phyloP scores from a whole-genome alignment of 495 filamentous ascomycete genomes.

The Penicillium pulvis region DNA sequence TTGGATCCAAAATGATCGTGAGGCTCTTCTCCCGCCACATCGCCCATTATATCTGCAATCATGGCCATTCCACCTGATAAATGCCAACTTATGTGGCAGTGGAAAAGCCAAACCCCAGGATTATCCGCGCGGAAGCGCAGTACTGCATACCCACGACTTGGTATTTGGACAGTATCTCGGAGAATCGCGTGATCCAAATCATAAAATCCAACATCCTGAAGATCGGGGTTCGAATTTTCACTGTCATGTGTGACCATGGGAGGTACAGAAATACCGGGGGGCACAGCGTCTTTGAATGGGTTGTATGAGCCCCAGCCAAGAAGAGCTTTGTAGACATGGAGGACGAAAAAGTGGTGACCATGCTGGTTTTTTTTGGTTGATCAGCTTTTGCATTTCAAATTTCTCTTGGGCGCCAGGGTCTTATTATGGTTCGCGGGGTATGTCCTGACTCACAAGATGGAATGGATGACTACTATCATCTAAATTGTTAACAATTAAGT shows the following conservation, averaged over 20 bases:
- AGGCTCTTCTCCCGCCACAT: too few species aligned
- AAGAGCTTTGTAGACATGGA: too few species aligned
- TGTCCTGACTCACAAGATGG: neutral
- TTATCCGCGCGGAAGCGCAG: slow-evolving; percentile 68
- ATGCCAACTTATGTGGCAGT: slow-evolving; percentile 73
- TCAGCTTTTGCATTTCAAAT: too few species aligned
- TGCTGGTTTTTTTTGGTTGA: too few species aligned
- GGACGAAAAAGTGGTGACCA: too few species aligned
- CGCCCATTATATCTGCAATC: too few species aligned
- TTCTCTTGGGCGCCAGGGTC: too few species aligned
- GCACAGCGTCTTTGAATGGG: slow-evolving; percentile 38
- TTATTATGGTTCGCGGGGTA: too few species aligned
- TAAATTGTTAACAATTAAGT: neutral
- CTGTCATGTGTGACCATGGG: slow-evolving; percentile 28
- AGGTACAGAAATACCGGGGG: slow-evolving; percentile 7
- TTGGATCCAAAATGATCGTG: too few species aligned
- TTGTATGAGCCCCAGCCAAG: slow-evolving; percentile 46
- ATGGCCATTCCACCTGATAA: slow-evolving; percentile 12
- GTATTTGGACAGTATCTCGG: slow-evolving; percentile 60
- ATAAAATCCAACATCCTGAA: too few species aligned
- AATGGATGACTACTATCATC: neutral
- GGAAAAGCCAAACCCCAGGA: slow-evolving; percentile 58
- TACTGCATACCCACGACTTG: slow-evolving; percentile 61
- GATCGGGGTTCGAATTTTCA: too few species aligned
- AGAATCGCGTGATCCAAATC: too few species aligned